Percentiles rank a stretch among this genome's conserved stretches.
phyloP scores from a whole-genome alignment of 768 basidiomycete species.

The Leccinum longicurvipes region DNA sequence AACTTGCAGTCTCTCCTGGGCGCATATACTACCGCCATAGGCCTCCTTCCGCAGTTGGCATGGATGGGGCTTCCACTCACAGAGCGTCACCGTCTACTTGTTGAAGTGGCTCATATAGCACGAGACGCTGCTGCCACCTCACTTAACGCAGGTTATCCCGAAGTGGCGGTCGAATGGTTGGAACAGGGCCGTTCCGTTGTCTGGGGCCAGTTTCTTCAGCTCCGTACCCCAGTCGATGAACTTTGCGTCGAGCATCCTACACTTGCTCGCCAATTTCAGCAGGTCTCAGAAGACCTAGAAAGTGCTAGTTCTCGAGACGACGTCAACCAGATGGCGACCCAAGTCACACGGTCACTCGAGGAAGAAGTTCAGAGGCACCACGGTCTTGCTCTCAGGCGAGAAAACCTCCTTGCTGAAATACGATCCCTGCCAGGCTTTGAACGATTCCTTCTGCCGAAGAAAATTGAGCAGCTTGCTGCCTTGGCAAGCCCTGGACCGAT shows the following conservation, averaged over 20 bases:
- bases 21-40: too few relatives aligned
- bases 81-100: too few relatives aligned
- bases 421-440: too few relatives aligned
- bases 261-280: not conserved
- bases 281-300: not conserved
- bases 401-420: not conserved
- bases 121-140: not conserved
- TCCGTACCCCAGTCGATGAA: not conserved
- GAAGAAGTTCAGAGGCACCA: not conserved
- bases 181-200: slow-evolving; percentile 10
- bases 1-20: too few relatives aligned
- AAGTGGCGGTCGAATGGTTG: slow-evolving; percentile 7
- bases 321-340: too few relatives aligned
- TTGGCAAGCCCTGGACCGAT: not conserved
- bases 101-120: not conserved
- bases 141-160: not conserved
- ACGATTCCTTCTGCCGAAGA: too few relatives aligned
- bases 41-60: too few relatives aligned
- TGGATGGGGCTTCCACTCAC: too few relatives aligned
- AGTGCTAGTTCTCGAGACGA: not conserved
- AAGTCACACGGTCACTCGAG: not conserved
- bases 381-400: not conserved
- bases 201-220: not conserved
- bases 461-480: too few relatives aligned
- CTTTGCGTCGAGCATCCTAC: not conserved